Conservation (phyloP, 2,329 filamentous ascomycete species). For the Cadophora malorum region DNA sequence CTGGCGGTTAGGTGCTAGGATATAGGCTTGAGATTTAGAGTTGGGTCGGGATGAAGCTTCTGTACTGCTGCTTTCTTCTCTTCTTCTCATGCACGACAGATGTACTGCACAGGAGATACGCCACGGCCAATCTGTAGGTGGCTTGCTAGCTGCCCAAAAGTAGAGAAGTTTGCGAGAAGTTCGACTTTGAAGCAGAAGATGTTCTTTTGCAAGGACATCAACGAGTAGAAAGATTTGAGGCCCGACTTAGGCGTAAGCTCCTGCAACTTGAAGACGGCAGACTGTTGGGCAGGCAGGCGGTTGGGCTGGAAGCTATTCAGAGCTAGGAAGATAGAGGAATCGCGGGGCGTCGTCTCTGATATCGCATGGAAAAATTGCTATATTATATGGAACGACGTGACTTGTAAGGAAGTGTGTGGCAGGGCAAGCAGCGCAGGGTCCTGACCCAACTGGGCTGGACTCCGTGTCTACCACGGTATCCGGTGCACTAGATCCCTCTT, state of each 20-base stretch:
- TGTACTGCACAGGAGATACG: background rate
- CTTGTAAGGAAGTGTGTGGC: background rate
- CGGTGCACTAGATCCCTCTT: constrained; percentile 33
- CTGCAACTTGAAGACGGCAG: constrained; percentile 2
- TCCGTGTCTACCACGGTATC: constrained; percentile 32
- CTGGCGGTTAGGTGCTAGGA: constrained; percentile 10
- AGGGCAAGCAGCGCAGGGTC: constrained; percentile 1
- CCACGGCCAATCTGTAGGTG: background rate
- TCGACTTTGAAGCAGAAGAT: background rate
- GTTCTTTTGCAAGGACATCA: background rate
- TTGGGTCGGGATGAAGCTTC: constrained; percentile 17
- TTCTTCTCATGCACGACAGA: constrained; percentile 8
- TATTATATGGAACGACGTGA: constrained; percentile 9
- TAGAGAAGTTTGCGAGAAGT: constrained; percentile 11
- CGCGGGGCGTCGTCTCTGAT: constrained; percentile 1
- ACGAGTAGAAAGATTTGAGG: background rate
- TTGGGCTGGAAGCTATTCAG: constrained; percentile 7
- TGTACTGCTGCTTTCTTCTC: background rate
- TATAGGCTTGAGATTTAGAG: constrained; percentile 12
- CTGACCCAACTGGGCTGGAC: constrained; percentile 8
- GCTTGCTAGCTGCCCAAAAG: background rate
- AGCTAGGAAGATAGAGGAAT: constrained; percentile 1
- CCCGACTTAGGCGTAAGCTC: constrained; percentile 1
- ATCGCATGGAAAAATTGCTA: background rate
- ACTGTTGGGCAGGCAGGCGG: constrained; percentile 5